Evolutionary conservation across 305 asterid species (phyloP), one percentile per base, ranked within the genome.

Genomic region (Fraxinus floribunda): DNA sequence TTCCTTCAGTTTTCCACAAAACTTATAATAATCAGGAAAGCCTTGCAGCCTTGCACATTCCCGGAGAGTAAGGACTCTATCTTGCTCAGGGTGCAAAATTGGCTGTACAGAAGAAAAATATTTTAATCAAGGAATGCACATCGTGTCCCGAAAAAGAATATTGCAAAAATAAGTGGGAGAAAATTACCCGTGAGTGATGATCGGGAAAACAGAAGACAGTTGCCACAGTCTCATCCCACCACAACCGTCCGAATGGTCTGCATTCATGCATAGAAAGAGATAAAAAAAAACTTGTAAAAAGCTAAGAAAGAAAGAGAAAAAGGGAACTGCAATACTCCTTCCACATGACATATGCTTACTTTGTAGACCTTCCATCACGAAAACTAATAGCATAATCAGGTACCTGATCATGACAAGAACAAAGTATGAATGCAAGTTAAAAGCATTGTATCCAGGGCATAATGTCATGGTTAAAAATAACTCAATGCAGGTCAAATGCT

Each of bases 171-270:
- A 11, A 29, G 75, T 76, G 82, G 71, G 77, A 77, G 78, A 85
- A 82, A 79, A 84, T 79, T 78, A 94, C 97, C 89, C 93, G 91
- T 70, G 66, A 64, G 83, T 83, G 91, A 75, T 13, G 15, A 82
- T 90, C 89, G 18, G 98, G 98, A 66, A 84, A 89, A 77, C 96
- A 91, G 86, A 94, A 81, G 75, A 94, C 89, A 5, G 98, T 94
- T 24, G 98, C 90, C 80, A 94, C 91, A 10, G 95, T 94, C 87
- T 94, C 98, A 79, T 93, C 97, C 98, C 98, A 94, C 98, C 98
- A 94, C 82, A 94, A 77, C 80, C 98, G 89, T 55, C 82, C 92
- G 46, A 89, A 91, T 83, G 98, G 93, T 89, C 98, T 94, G 87
- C 78, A 75, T 66, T 30, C 83, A 77, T 35, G 79, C 76, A 75